Conservation (phyloP, 2,329 filamentous ascomycete species). For the Neonectria sp. region DNA sequence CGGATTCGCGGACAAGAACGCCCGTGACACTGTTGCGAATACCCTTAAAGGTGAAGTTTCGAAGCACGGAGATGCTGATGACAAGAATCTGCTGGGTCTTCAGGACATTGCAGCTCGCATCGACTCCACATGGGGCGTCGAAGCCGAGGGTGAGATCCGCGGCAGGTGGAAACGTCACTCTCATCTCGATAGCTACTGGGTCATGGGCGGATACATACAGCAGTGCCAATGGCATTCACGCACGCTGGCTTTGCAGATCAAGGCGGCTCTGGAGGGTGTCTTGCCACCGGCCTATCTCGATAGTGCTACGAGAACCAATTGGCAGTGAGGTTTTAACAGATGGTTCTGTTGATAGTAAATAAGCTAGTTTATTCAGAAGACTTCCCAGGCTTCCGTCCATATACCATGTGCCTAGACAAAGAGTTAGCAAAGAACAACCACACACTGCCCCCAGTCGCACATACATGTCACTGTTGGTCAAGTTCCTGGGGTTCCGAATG, state of each 20-base stretch:
- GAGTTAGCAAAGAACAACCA: not conserved
- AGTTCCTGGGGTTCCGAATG: slow-evolving; percentile 12
- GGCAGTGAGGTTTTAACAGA: not conserved
- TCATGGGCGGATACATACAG: slow-evolving; percentile 36
- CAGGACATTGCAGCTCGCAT: slow-evolving; percentile 15
- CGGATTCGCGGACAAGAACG: slow-evolving; percentile 28
- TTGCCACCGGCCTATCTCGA: slow-evolving; percentile 31
- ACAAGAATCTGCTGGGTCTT: not conserved
- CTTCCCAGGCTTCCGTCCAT: slow-evolving; percentile 1
- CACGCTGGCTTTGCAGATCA: slow-evolving; percentile 38
- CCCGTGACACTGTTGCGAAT: not conserved
- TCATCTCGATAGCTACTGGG: slow-evolving; percentile 34
- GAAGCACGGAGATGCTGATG: not conserved
- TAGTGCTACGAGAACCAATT: not conserved
- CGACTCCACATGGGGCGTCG: slow-evolving; percentile 34
- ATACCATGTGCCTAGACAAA: not conserved
- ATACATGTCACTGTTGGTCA: not conserved
- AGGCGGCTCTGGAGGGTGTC: slow-evolving; percentile 30
- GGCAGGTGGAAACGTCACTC: slow-evolving; percentile 41
- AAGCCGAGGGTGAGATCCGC: slow-evolving; percentile 34
- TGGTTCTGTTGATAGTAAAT: not conserved
- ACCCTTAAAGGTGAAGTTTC: not conserved
- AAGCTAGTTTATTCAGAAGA: not conserved
- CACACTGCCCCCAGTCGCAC: not conserved
- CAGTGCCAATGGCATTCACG: slow-evolving; percentile 37